Percentiles rank a stretch among this genome's conserved stretches.
phyloP scores from a whole-genome alignment of 768 basidiomycete species.

The Paxillus rubicundulus region DNA sequence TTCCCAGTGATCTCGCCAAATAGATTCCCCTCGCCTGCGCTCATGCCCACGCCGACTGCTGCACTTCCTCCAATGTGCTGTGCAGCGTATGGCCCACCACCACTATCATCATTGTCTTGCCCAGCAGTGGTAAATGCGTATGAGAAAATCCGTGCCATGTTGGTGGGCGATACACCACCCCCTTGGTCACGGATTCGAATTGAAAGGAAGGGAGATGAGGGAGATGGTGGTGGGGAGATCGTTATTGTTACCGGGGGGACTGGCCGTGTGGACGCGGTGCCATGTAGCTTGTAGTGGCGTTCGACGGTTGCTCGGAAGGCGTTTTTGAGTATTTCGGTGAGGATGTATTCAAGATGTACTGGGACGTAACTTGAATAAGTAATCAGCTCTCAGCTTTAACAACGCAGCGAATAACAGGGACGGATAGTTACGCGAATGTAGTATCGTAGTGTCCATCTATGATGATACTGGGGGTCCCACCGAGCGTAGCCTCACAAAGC shows the following conservation, averaged over 20 bases:
- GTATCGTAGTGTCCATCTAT: slow-evolving; percentile 71
- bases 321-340: slow-evolving; percentile 90
- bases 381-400: slow-evolving; percentile 8
- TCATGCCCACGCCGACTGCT: slow-evolving; percentile 46
- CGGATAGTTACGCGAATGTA: slow-evolving; percentile 63
- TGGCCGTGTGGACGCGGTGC: slow-evolving; percentile 30
- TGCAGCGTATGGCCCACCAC: slow-evolving; percentile 74
- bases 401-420: background rate
- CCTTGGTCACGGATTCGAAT: slow-evolving; percentile 84
- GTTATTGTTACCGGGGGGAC: slow-evolving; percentile 72
- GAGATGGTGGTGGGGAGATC: slow-evolving; percentile 52
- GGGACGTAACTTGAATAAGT: slow-evolving; percentile 68
- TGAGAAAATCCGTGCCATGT: slow-evolving; percentile 81
- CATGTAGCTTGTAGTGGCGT: slow-evolving; percentile 50
- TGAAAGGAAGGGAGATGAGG: slow-evolving; percentile 53
- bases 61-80: slow-evolving; percentile 75
- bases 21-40: slow-evolving; percentile 48
- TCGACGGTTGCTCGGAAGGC: slow-evolving; percentile 89
- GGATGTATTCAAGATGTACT: slow-evolving; percentile 86
- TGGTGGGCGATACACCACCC: slow-evolving; percentile 72
- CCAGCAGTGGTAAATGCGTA: slow-evolving; percentile 91
- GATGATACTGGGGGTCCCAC: slow-evolving; percentile 60
- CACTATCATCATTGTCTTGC: slow-evolving; percentile 43
- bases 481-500: slow-evolving; percentile 82
- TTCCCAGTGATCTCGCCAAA: slow-evolving; percentile 79